Evolutionary conservation across 2,329 filamentous ascomycete genomes (phyloP), one percentile per base, ranked within the genome.

Genomic region (Aspergillus pseudotamarii): DNA sequence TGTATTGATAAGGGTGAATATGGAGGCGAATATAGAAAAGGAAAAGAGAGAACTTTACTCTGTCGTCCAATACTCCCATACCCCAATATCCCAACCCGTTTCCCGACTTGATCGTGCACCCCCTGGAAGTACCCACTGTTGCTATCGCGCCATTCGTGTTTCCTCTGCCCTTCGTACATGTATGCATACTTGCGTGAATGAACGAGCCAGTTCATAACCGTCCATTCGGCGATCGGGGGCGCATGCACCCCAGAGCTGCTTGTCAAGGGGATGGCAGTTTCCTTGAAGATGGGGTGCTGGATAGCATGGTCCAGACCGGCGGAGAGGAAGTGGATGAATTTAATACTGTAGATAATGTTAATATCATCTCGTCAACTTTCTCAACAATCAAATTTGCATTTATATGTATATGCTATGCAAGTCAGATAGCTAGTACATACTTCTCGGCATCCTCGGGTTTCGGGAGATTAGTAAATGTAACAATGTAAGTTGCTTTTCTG

Each of bases 211-310:
- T 88, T 89, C 82, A 89, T 81, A 32, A 89, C 75, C 14, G 88
- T 84, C 88, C 88, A 91, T 78, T 90, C 88, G 0, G 87, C 82
- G 57, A 90, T 90, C 61, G 88, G 86, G 0, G 88, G 88, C 1
- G 86, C 86, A 69, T 88, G 86, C 54, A 88, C 83, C 28, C 86
- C 80, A 5, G 82, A 84, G 38, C 81, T 82, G 4, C 83, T 87
- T 4, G 84, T 84, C 61, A 89, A 78, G 0, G 83, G 79, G 57
- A 88, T 83, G 30, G 83, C 71, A 16, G 81, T 83, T 54, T 83
- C 75, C 8, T 76, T 84, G 65, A 86, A 82, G 46, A 88, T 80
- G 0, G 85, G 85, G 60, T 84, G 76, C n/a, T 80, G 71, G 43
- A 81, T 71, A 26, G 87, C 71, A 61, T 85, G 83, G 69, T 89